A percentile compares a stretch with the other conserved stretches of the same genome.
phyloP scores from a whole-genome alignment of 2,329 filamentous ascomycete genomes.

The Talaromyces sp. region DNA sequence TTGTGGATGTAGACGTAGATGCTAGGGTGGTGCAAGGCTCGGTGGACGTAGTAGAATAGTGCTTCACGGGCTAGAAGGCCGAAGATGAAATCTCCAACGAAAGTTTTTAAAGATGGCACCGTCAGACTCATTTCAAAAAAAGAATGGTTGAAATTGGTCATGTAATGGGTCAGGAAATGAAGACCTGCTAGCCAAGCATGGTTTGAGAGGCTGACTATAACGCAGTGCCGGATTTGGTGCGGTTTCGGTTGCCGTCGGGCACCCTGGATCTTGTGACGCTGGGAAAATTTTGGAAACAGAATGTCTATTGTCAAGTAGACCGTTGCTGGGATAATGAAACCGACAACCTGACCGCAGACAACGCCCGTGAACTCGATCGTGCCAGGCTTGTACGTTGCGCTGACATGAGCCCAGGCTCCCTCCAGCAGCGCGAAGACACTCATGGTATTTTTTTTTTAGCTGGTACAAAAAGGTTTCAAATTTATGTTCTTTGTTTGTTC shows the following conservation, averaged over 20 bases:
- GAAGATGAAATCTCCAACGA: not conserved
- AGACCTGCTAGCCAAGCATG: not conserved
- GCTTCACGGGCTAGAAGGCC: not conserved
- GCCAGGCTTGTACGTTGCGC: not conserved
- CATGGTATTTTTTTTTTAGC: not conserved
- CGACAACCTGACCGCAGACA: slow-evolving; percentile 1
- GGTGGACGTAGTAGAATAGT: not conserved
- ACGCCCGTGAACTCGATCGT: not conserved
- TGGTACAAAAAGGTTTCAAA: too few species aligned
- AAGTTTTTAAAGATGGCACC: not conserved
- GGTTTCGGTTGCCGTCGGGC: not conserved
- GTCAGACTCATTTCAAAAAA: not conserved
- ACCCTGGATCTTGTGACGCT: slow-evolving; percentile 50
- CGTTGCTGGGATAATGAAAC: slow-evolving; percentile 9
- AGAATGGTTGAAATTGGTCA: not conserved
- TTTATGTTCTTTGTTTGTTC: too few species aligned
- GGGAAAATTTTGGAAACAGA: slow-evolving; percentile 44
- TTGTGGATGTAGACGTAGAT: not conserved
- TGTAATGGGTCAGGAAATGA: not conserved
- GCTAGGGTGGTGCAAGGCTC: not conserved
- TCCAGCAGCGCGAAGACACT: not conserved
- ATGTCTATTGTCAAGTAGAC: slow-evolving; percentile 41
- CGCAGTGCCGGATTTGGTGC: not conserved
- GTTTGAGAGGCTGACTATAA: not conserved
- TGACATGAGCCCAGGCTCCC: not conserved